These are phyloP conservation scores for Cylindrodendrum hubeiense DNA, from an alignment of 2,329 filamentous ascomycete species.

Conservation along the genomic window DNA sequence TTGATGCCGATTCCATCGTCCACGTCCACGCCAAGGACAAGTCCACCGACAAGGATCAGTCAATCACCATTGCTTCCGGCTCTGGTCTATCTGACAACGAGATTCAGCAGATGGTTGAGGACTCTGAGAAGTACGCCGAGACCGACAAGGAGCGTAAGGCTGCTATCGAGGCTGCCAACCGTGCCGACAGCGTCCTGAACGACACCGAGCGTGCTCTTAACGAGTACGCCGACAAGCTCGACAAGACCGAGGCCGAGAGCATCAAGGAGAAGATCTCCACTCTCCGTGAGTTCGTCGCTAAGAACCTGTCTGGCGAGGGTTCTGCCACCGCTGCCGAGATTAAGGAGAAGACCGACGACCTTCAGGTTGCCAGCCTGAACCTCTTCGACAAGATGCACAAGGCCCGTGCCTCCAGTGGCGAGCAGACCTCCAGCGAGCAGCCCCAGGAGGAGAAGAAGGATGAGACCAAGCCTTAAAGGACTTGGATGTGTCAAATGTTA, in stretches of 20 bases:
- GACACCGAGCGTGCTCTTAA: conserved; percentile 98
- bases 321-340: conserved; percentile 89
- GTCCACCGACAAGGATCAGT: conserved; percentile 99
- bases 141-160: conserved; percentile 96
- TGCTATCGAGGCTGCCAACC: conserved; percentile 96
- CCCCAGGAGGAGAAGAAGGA: conserved; percentile 81
- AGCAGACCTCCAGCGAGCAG: conserved; percentile 56
- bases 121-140: conserved; percentile 97
- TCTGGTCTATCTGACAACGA: conserved; percentile 95
- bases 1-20: conserved; percentile 97
- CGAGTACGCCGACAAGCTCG: conserved; percentile 94
- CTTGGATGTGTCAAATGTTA: conserved; percentile 37
- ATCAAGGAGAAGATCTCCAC: conserved; percentile 93
- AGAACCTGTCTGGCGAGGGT: conserved; percentile 94
- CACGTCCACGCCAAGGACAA: conserved; percentile 99
- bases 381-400: conserved; percentile 99
- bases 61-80: conserved; percentile 97
- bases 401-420: conserved; percentile 71
- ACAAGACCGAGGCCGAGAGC: conserved; percentile 93
- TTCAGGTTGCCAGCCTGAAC: conserved; percentile 94
- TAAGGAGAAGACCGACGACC: conserved; percentile 98
- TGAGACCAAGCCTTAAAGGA: conserved; percentile 74
- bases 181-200: conserved; percentile 94
- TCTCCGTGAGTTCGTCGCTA: conserved; percentile 90
- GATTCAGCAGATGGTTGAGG: conserved; percentile 97